phyloP scores from a whole-genome alignment of 306 rosid species.

The Oxytropis ochrocephala region DNA sequence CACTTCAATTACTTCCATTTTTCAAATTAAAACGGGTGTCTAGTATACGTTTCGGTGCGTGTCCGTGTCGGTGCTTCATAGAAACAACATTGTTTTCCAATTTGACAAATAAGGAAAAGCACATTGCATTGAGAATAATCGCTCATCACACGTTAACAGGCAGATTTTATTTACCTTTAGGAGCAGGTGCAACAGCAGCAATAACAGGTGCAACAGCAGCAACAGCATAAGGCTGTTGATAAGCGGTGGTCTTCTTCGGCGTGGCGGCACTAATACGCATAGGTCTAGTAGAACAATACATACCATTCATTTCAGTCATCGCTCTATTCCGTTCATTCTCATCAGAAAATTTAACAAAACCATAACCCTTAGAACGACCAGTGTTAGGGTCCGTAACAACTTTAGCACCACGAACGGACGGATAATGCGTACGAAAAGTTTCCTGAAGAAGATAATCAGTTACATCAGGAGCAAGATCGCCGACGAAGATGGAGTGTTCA shows the following conservation, averaged over 20 bases:
- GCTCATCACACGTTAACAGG: no score
- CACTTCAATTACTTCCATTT: no score
- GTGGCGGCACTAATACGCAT: constrained; percentile 96
- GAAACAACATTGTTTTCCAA: not conserved
- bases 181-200: constrained; percentile 15
- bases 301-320: constrained; percentile 92
- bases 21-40: no score
- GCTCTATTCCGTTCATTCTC: constrained; percentile 80
- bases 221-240: constrained; percentile 48
- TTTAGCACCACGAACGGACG: constrained; percentile 85
- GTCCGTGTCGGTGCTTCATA: no score
- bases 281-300: constrained; percentile 81
- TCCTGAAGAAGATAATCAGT: constrained; percentile 79
- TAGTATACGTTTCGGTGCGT: no score
- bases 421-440: constrained; percentile 60
- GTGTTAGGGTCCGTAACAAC: constrained; percentile 88
- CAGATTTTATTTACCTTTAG: constrained; percentile 38
- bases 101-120: not conserved
- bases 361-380: constrained; percentile 78
- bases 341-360: constrained; percentile 83
- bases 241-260: constrained; percentile 61
- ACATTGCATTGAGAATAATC: not conserved
- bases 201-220: constrained; percentile 13
- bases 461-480: constrained; percentile 93
- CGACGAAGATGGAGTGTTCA: constrained; percentile 85